These are phyloP conservation scores for Gossypium herbaceum DNA, from an alignment of 345 rosid species.

Conservation along the genomic window DNA sequence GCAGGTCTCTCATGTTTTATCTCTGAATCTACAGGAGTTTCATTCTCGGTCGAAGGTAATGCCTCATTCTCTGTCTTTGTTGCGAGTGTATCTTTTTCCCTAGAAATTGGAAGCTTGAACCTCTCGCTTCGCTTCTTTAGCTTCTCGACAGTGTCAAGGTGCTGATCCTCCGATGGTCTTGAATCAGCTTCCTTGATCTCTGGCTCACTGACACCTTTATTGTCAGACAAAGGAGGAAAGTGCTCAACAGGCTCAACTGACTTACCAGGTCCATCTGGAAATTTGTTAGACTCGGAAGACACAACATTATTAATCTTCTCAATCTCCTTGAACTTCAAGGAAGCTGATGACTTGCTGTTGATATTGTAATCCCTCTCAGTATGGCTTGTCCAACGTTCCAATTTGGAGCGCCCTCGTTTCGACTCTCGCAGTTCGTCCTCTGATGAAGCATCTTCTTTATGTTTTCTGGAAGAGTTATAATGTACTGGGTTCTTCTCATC, in stretches of 20 bases:
- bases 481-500: slow-evolving; percentile 40
- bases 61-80: slow-evolving; percentile 63
- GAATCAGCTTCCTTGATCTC: slow-evolving; percentile 55
- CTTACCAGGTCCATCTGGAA: slow-evolving; percentile 35
- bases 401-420: slow-evolving; percentile 79
- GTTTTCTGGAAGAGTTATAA: slow-evolving; percentile 48
- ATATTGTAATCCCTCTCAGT: slow-evolving; percentile 69
- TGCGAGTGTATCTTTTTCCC: slow-evolving; percentile 53
- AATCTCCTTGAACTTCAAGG: slow-evolving; percentile 56
- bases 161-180: slow-evolving; percentile 59
- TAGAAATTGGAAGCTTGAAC: slow-evolving; percentile 90
- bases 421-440: slow-evolving; percentile 80
- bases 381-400: slow-evolving; percentile 96
- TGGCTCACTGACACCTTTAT: slow-evolving; percentile 36
- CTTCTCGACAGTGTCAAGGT: slow-evolving; percentile 88
- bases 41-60: slow-evolving; percentile 46
- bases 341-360: slow-evolving; percentile 52
- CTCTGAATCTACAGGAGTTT: slow-evolving; percentile 53
- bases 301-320: slow-evolving; percentile 42
- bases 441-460: slow-evolving; percentile 54
- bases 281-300: slow-evolving; percentile 36
- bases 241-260: slow-evolving; percentile 33
- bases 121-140: slow-evolving; percentile 96
- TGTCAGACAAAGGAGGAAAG: slow-evolving; percentile 37
- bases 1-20: slow-evolving; percentile 87